Base-by-base conservation (phyloP, 345 rosid genomes). In the Pistacia integerrima region DNA sequence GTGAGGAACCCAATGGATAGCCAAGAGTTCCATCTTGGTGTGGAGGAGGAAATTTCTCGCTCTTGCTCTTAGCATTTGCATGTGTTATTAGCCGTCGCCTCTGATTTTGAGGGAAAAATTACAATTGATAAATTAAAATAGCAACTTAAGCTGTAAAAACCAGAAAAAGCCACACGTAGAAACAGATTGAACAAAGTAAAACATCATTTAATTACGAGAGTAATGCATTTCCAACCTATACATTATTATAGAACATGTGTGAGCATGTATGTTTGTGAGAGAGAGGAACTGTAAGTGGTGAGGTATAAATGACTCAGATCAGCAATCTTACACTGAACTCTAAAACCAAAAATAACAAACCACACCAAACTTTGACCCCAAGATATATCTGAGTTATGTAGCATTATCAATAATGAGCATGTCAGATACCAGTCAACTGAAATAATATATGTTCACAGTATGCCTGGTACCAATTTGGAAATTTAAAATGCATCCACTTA, bases 11-110 rank as follows among this genome's bases (percentile, higher is more conserved):
- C 69, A 95, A 76, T 41, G 94, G 89, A 82, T 88, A 80, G 35
- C 98, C 98, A 70, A 95, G 87, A 16, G 93, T 70, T 75, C 97
- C 99, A n/a, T 93, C 98, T 78, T 95, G 94, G 83, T 91, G 99
- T 0, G 97, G 99, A 5, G 99, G 98, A 2, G 99, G 99, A 80
- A 95, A 95, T 80, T 95, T 95, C 77, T 95, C 99, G 17, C 99
- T 93, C 87, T 93, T 91, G 89, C 97, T 95, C 90, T 93, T 93
- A 28, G 98, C 97, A 73, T 90, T 95, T 72, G 94, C 92, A 79
- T 93, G 93, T 54, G 93, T 89, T 75, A 95, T 90, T n/a, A 91
- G 76, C 22, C 99, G 96, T 75, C 94, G 83, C 69, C 91, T 90
- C 99, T 93, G 92, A 59, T 77, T 74, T 54, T 72, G 54, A 52